phyloP scores from a whole-genome alignment of 192 early-diverging fungal genomes.

The Phlyctochytrium arcticum region DNA sequence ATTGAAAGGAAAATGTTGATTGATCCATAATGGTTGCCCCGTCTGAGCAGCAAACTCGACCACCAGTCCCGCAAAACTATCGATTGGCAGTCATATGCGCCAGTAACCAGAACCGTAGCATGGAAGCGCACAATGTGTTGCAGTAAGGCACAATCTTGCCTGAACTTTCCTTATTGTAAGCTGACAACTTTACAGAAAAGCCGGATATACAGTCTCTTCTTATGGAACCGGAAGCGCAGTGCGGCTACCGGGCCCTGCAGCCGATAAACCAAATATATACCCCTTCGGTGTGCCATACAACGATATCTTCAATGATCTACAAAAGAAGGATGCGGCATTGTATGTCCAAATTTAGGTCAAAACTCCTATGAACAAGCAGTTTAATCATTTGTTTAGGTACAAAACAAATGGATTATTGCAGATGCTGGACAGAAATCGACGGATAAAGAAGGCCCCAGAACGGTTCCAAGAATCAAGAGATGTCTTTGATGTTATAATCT shows the following conservation, averaged over 20 bases:
- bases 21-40: too few relatives aligned
- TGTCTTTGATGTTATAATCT: conserved; percentile 88
- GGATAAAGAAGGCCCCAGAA: conserved; percentile 86
- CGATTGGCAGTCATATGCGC: conserved; percentile 91
- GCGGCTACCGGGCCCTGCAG: conserved; percentile 81
- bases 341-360: conserved; percentile 29
- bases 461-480: conserved; percentile 72
- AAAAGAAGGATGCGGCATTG: conserved; percentile 61
- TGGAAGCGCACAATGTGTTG: conserved; percentile 90
- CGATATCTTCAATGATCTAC: conserved; percentile 79
- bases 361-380: neutral
- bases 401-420: conserved; percentile 78
- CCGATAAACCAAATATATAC: conserved; percentile 87
- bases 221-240: conserved; percentile 91
- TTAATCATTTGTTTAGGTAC: conserved; percentile 48
- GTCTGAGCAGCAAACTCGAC: too few relatives aligned
- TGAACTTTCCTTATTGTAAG: too few relatives aligned
- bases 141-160: too few relatives aligned
- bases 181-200: too few relatives aligned
- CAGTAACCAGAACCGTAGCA: conserved; percentile 95
- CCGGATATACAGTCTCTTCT: conserved; percentile 78
- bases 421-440: conserved; percentile 95
- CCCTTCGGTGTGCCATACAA: conserved; percentile 90
- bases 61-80: conserved; percentile 2
- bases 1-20: too few relatives aligned